phyloP scores from a whole-genome alignment of 768 basidiomycete species.

The Lactarius indigo region DNA sequence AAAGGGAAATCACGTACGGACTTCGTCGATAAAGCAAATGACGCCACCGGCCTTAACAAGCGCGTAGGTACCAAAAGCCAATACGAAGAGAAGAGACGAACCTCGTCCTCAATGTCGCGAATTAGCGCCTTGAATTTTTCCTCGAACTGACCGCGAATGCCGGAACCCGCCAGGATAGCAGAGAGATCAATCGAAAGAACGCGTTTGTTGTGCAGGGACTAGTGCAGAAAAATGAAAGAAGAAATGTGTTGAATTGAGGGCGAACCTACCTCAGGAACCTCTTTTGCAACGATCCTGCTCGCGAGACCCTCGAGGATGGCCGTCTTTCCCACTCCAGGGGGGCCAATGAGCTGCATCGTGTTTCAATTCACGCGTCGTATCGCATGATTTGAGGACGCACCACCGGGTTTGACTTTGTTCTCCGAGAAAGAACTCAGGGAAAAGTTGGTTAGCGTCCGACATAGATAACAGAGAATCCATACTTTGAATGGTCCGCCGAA shows the following conservation, averaged over 20 bases:
- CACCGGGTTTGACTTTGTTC: slow-evolving; percentile 92
- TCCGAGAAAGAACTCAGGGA: slow-evolving; percentile 65
- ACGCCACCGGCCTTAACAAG: slow-evolving; percentile 59
- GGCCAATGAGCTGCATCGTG: slow-evolving; percentile 60
- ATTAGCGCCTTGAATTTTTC: slow-evolving; percentile 89
- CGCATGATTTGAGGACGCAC: slow-evolving; percentile 39
- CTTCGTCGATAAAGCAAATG: slow-evolving; percentile 94
- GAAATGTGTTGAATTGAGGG: neutral
- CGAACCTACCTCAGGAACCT: slow-evolving; percentile 77
- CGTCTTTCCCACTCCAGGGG: slow-evolving; percentile 91
- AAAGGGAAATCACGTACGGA: slow-evolving; percentile 54
- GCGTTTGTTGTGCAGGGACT: slow-evolving; percentile 86
- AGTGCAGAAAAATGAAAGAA: neutral
- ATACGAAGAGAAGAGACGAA: slow-evolving; percentile 32
- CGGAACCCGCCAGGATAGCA: slow-evolving; percentile 83
- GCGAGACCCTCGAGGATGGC: slow-evolving; percentile 90
- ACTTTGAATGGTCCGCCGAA: slow-evolving; percentile 90
- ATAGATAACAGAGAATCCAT: slow-evolving; percentile 29
- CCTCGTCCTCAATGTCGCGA: slow-evolving; percentile 87
- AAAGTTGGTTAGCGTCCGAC: neutral
- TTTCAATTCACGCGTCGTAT: neutral
- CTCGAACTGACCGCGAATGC: slow-evolving; percentile 89
- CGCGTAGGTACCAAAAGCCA: slow-evolving; percentile 23
- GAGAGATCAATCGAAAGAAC: slow-evolving; percentile 84
- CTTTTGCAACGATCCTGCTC: slow-evolving; percentile 78